Base-by-base conservation (phyloP, 371 early-diverging fungal genomes). In the Gilbertella persicaria region DNA sequence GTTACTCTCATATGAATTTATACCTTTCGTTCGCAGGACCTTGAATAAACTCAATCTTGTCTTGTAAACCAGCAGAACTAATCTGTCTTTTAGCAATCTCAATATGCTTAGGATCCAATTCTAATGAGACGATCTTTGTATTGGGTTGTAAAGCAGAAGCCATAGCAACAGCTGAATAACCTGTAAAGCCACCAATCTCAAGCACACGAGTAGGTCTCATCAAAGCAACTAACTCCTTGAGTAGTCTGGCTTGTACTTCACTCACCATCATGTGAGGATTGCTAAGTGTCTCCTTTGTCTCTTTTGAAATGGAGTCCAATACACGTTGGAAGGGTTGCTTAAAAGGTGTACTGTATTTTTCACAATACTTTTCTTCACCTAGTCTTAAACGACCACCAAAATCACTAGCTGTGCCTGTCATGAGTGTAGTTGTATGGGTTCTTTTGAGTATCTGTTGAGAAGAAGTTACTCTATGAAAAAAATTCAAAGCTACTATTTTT, bases 181-280 rank as follows among this genome's bases (percentile, higher is more conserved):
- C 87, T 16, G 83, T 82, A 51, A 83, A 85, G 14, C 80, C 78
- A 9, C 87, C 87, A 41, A 87, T 68, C 40, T 87, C 87, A 0
- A 87, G 64, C 0, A 83, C 65, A 0, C 33, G 40, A 1, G 38
- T 23, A 1, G 82, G 75, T 16, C 66, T 50, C 8, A 72, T 60
- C 16, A 84, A 42, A 2, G 60, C 35, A 7, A 73, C 58, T 5
- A 82, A 42, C 25, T 73, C 58, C 24, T 64, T 57, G 7, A 84
- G 55, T 0, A 82, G 45, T n/a, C 69, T 65, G 6, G 71, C 80
- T 46, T 84, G 82, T 5, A 60, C 45, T 1, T 58, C 20, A 6
- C 80, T 56, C 6, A 77, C 54, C 67, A 83, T 71, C 71, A 76
- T 78, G 47, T 58, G 56, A 2, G 75, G 61, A 16, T 72, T 62